phyloP scores from a whole-genome alignment of 805 yeast species.

The Candida krabiensis region DNA sequence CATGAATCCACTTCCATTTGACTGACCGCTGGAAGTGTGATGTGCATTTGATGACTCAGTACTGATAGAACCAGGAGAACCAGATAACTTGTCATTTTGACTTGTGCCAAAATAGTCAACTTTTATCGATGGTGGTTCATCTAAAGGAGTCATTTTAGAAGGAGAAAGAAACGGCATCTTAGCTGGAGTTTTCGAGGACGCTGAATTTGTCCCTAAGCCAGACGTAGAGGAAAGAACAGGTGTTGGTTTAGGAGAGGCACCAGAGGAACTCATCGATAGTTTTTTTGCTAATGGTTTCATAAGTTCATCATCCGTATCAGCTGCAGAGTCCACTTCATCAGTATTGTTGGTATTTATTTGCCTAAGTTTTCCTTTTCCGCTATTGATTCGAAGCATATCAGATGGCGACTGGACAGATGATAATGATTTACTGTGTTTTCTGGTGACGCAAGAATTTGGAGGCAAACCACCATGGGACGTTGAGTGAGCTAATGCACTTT shows the following conservation, averaged over 20 bases:
- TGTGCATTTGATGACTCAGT: neutral
- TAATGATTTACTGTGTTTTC: constrained; percentile 41
- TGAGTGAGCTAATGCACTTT: neutral
- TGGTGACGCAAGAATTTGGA: constrained; percentile 20
- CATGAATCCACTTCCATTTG: constrained; percentile 5
- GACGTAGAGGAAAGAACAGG: neutral
- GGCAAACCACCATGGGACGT: constrained; percentile 8
- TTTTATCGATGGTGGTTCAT: constrained; percentile 15
- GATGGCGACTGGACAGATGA: constrained; percentile 47
- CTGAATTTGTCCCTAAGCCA: no score
- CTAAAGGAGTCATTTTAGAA: constrained; percentile 9
- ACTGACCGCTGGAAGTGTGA: neutral
- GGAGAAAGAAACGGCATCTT: constrained; percentile 5
- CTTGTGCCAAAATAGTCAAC: constrained; percentile 8
- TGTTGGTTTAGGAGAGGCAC: neutral
- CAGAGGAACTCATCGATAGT: neutral
- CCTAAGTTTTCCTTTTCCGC: constrained; percentile 10
- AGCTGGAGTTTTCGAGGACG: neutral
- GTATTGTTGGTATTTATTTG: constrained; percentile 12
- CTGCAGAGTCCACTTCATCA: constrained; percentile 27
- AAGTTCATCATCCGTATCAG: constrained; percentile 22
- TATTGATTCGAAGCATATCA: constrained; percentile 35
- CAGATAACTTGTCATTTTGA: constrained; percentile 1
- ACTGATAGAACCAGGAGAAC: constrained; percentile 2
- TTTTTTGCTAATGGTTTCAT: constrained; percentile 9